Base-by-base conservation (phyloP, 768 basidiomycete species). In the Leccinum uliginosum region DNA sequence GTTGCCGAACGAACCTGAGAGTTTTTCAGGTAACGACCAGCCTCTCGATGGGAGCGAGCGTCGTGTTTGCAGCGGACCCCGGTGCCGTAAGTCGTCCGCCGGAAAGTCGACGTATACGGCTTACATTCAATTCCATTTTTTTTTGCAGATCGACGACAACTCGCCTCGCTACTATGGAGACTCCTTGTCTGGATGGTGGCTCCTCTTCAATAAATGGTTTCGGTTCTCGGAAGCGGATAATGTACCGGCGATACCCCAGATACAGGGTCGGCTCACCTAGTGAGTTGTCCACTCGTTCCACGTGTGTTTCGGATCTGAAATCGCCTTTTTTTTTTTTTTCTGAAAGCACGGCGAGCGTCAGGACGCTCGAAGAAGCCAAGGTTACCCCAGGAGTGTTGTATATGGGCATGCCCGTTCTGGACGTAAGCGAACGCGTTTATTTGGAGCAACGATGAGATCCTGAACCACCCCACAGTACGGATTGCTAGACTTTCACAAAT, bases 281-380 rank as follows among this genome's bases (percentile, higher is more conserved):
- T 97, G 65, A 62, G 93, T 81, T 4, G 2, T 23, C 21, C 11
- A 29, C 48, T 9, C 7, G n/a, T 15, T 50, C 54, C 4, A 5
- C 35, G 6, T 19, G 19, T 29, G 27, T 29, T 30, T 30, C 30
- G 32, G 32, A 14, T 34, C 32, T 40, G 5, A 40, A 11, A 5
- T 6, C 40, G 4, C 17, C 27, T 4, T n/a, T 2, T 8, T 9
- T 34, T 7, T n/a, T n/a, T n/a, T n/a, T n/a, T n/a, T n/a, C n/a
- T n/a, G n/a, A 5, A 55, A 98, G 95, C 70, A 95, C 98, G 2
- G 96, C 97, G 62, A 93, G 92, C 61, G 94, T 98, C 30, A 91
- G 86, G 67, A 96, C 93, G 1, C 77, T 98, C 7, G 94, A 97
- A 71, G 94, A 96, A 60, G 95, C 93, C n/a, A 98, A 98, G 72